Conservation (phyloP, 148 eudicot species). For the Camellia japonica region DNA sequence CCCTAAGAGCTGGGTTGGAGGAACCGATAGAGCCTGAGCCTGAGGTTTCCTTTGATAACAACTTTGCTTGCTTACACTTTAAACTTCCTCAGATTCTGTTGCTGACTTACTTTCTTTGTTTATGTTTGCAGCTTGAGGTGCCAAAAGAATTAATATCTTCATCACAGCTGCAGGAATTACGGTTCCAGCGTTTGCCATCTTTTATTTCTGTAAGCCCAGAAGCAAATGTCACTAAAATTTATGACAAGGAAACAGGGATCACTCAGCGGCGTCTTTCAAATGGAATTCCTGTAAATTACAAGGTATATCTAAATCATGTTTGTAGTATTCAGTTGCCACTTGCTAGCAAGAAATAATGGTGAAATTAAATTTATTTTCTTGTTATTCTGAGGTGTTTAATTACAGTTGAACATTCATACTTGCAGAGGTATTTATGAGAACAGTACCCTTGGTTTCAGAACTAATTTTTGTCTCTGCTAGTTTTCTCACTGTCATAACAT, state of each 20-base stretch:
- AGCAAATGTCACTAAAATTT: constrained; percentile 35
- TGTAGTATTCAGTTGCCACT: neutral
- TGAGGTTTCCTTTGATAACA: constrained; percentile 55
- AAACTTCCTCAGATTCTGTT: neutral
- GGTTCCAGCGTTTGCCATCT: constrained; percentile 51
- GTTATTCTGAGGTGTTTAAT: neutral
- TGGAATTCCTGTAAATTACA: constrained; percentile 93
- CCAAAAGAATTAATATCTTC: constrained; percentile 80
- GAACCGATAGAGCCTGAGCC: constrained; percentile 94
- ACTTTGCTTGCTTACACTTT: constrained; percentile 16
- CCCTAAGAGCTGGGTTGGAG: constrained; percentile 77
- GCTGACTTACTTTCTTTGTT: constrained; percentile 14
- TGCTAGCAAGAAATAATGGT: neutral
- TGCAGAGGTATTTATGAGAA: neutral
- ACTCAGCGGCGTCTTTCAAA: constrained; percentile 84
- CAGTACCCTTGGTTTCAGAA: neutral
- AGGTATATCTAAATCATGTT: constrained; percentile 39
- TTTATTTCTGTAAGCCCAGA: constrained; percentile 56
- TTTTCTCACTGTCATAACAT: neutral
- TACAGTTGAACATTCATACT: too few relatives aligned
- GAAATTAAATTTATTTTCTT: neutral
- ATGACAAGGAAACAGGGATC: constrained; percentile 86
- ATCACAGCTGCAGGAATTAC: constrained; percentile 58
- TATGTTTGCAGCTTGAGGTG: constrained; percentile 79
- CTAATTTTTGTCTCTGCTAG: neutral